Base-by-base conservation (phyloP, 1,284 basidiomycete genomes). In the Thelephora terrestris region DNA sequence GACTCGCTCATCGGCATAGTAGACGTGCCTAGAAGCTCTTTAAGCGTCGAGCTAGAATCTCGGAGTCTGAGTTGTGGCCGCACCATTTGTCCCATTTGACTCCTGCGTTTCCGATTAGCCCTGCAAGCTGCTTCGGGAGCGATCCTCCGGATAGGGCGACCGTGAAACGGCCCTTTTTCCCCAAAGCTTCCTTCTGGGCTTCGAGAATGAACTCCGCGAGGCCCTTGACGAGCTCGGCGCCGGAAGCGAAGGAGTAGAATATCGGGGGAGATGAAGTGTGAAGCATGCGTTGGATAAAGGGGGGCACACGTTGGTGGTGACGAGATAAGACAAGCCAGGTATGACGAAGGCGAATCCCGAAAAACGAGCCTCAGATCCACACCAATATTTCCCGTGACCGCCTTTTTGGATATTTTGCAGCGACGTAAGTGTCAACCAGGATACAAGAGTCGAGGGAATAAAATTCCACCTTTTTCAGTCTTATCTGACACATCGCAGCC, bases 41-140 rank as follows among this genome's bases (percentile, higher is more conserved):
- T 50, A 45, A 57, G 51, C 37, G 43, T 46, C 47, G 27, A 18
- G 45, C 49, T 40, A 49, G 55, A 52, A 47, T 7, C 25, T 40
- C 24, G 43, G 35, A 49, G 17, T 38, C 14, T 2, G 10, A 16
- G 40, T 21, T 23, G 16, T 17, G 6, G 23, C 72, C 78, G 55
- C 58, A 93, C 94, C 94, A 99, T 66, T 91, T 91, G 64, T 94
- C 85, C 94, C 96, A 99, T 64, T 88, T 89, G 14, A 94, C 78
- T 42, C 78, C 77, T 38, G 83, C 71, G 56, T 88, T 75, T 49
- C 68, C 74, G 52, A 94, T 76, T 55, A 98, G 79, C 45, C 77
- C 80, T 55, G 67, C 69, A 54, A 99, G 80, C 65, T 88, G 83
- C 62, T 85, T 85, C 44, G 95, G 92, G 35, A 98, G 76, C 0